phyloP scores from a whole-genome alignment of 208 protist species.

The Tritrichomonas musculus region DNA sequence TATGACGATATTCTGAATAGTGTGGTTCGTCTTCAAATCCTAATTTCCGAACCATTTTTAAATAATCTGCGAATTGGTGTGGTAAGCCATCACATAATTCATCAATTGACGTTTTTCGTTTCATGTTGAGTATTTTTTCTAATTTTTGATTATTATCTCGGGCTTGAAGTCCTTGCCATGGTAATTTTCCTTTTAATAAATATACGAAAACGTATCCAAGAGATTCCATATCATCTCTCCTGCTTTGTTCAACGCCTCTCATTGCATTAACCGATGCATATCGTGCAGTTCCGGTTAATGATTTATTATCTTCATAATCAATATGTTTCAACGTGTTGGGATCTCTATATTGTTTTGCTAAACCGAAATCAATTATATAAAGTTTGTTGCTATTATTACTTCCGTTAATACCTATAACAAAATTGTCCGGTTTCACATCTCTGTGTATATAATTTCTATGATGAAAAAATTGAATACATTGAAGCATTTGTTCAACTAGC shows the following conservation, averaged over 20 bases:
- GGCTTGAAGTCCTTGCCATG: background rate
- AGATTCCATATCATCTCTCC: slow-evolving; percentile 64
- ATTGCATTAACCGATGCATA: slow-evolving; percentile 99
- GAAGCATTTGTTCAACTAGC: background rate
- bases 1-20: background rate
- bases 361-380: slow-evolving; percentile 56
- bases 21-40: background rate
- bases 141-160: background rate
- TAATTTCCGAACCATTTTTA: background rate
- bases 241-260: slow-evolving; percentile 84
- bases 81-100: slow-evolving; percentile 72
- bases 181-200: slow-evolving; percentile 87
- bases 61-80: slow-evolving; percentile 68
- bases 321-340: slow-evolving; percentile 95
- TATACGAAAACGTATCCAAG: slow-evolving; percentile 96
- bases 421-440: slow-evolving; percentile 84
- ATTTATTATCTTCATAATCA: slow-evolving; percentile 95
- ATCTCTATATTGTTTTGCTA: slow-evolving; percentile 96
- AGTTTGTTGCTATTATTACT: slow-evolving; percentile 46
- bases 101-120: slow-evolving; percentile 69
- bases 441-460: background rate
- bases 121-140: background rate
- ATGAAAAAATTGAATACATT: background rate
- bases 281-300: slow-evolving; percentile 93
- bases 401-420: slow-evolving; percentile 80